Base-by-base conservation (phyloP, 2,329 filamentous ascomycete species). In the Aspergillus carbonarius region DNA sequence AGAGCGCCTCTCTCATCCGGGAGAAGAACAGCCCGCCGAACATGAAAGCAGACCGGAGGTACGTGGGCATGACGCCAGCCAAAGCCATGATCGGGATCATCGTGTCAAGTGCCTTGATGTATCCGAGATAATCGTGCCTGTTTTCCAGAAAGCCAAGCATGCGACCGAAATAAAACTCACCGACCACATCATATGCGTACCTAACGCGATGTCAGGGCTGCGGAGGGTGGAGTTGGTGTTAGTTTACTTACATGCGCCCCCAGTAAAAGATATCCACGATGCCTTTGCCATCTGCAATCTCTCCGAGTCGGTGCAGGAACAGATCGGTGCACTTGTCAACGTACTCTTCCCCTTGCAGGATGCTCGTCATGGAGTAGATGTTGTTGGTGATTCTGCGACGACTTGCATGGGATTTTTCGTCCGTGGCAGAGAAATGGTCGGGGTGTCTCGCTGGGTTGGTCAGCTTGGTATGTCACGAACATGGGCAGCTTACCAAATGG, bases 151-250 rank as follows among this genome's bases (percentile, higher is more conserved):
- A 81, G 2, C 78, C 77, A 53, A 79, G 77, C 53, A 71, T 71
- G 9, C 70, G 68, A 18, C 77, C 73, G 47, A 79, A 80, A 20
- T 72, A 74, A 18, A 78, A 60, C 30, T 73, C 72, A 17, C 78
- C 76, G 17, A 79, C 69, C n/a, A 78, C 71, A 55, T 81, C 78
- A 70, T 76, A 79, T 4, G 77, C 68, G 58, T 72, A 77, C 72
- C 73, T 75, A 47, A 23, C 18, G 30, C 6, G 25, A 27, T 27
- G 34, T 3, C 18, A 12, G n/a, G n/a, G 1, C 9, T 23, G 27
- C 27, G 23, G 23, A 23, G 23, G 3, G 15, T 40, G 9, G 23
- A n/a, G 27, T 40, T 20, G 5, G 5, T 6, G 5, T 7, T 15
- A 49, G 9, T 6, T 10, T 17, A 25, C 61, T 54, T 64, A 68